Base-by-base conservation (phyloP, 2,329 filamentous ascomycete genomes). In the Ustulina deusta region DNA sequence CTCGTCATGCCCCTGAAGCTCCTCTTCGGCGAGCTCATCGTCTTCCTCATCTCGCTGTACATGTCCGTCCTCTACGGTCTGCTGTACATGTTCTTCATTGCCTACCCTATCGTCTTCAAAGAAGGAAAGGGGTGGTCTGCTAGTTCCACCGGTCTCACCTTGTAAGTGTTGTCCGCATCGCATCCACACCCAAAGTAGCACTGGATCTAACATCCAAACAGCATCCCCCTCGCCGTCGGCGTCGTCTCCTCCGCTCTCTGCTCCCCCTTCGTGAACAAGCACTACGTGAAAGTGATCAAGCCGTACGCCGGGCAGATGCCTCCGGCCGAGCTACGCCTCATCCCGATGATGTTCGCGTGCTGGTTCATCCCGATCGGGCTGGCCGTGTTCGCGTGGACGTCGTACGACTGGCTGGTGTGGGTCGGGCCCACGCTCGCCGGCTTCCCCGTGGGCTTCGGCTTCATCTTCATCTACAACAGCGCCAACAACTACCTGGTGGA, bases 1-100 rank as follows among this genome's bases (percentile, higher is more conserved):
- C 82, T 97, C 44, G 77, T 96, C 70, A 89, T 93, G 4, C 94
- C 93, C 1, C 93, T 97, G 82, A 92, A 96, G 82, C 88, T 97
- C 1, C 87, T 97, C 38, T 95, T 96, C 79, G 82, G 86, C 68
- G 93, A 97, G 79, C 88, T 92, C 44, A 97, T 97, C 75, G 93
- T 97, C 56, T 87, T 97, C 72, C 88, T 96, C 74, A 91, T 97
- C 74, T 89, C 90, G 0, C 72, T 97, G 1, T 97, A 97, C 83
- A 97, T 96, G 92, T 91, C 89, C 2, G 91, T 96, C 1, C 84
- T 95, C 13, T 93, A 93, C 78, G 90, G 90, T 10, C 81, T 92
- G 3, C 81, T 92, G 17, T 92, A 92, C 83, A 92, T 93, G 90
- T 92, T 92, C 83, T 92, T 92, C 81, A 84, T 92, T 66, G 90